Conservation (phyloP, 441 rosid genomes). For the Bruguiera hainesii region DNA sequence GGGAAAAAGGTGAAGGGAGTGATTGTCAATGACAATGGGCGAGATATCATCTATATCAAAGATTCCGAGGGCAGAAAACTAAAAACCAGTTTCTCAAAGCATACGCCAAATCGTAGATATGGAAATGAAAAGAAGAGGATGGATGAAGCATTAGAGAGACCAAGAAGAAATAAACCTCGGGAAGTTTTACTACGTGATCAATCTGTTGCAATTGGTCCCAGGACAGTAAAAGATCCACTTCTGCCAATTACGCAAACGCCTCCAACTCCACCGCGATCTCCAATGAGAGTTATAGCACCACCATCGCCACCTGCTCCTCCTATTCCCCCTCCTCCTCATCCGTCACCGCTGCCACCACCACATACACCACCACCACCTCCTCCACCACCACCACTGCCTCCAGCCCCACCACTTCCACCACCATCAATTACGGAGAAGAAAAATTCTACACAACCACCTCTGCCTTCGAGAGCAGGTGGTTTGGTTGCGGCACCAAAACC, state of each 20-base stretch:
- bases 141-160: constrained; percentile 8
- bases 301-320: constrained; percentile 18
- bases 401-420: constrained; percentile 12
- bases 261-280: constrained; percentile 4
- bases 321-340: constrained; percentile 13
- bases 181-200: constrained; percentile 7
- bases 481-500: constrained; percentile 27
- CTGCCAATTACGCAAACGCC: constrained; percentile 5
- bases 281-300: constrained; percentile 11
- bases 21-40: constrained; percentile 39
- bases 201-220: not conserved
- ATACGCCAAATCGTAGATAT: constrained; percentile 30
- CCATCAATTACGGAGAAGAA: constrained; percentile 14
- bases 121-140: constrained; percentile 26
- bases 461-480: constrained; percentile 24
- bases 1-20: constrained; percentile 33
- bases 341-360: constrained; percentile 5
- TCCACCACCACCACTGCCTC: constrained; percentile 11
- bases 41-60: constrained; percentile 37
- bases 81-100: constrained; percentile 23
- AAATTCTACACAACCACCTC: constrained; percentile 20
- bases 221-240: constrained; percentile 11
- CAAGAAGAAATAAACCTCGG: constrained; percentile 3
- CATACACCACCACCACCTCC: constrained; percentile 11
- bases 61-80: constrained; percentile 27